These are phyloP conservation scores for Penicillium argentinense DNA, from an alignment of 495 filamentous ascomycete species.

Conservation along the genomic window DNA sequence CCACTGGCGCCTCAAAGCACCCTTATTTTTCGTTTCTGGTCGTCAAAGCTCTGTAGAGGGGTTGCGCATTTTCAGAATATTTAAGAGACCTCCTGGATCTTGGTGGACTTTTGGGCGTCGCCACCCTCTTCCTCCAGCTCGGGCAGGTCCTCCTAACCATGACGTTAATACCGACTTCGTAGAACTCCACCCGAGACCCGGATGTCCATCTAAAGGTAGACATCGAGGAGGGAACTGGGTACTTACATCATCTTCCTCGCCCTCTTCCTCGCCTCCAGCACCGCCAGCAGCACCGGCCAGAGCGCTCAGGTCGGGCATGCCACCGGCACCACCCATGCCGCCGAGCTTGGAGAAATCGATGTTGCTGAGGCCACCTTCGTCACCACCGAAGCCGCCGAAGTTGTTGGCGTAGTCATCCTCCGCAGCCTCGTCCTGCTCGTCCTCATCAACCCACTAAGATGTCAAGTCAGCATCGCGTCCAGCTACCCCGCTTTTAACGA, in stretches of 20 bases:
- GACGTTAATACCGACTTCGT: not conserved
- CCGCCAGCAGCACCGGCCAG: conserved; percentile 42
- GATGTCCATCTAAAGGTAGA: not conserved
- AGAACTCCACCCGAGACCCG: too few relatives aligned
- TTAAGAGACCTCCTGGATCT: conserved; percentile 61
- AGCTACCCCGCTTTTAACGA: not conserved
- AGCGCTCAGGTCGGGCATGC: conserved; percentile 44
- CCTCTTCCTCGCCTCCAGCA: conserved; percentile 57
- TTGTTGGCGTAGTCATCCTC: conserved; percentile 76
- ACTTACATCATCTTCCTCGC: conserved; percentile 61
- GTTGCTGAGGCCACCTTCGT: conserved; percentile 63
- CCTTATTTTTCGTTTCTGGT: conserved; percentile 30
- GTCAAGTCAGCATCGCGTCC: conserved; percentile 18
- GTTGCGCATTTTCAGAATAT: conserved; percentile 6
- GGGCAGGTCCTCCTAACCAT: conserved; percentile 61
- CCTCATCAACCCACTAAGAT: conserved; percentile 93
- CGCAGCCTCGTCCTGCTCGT: conserved; percentile 86
- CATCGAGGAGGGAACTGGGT: conserved; percentile 4
- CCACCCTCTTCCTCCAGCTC: conserved; percentile 56
- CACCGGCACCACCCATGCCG: conserved; percentile 46
- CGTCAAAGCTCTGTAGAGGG: conserved; percentile 23
- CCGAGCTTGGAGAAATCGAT: conserved; percentile 93
- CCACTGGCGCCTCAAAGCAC: conserved; percentile 16
- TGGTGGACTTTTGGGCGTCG: conserved; percentile 45
- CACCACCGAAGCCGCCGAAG: conserved; percentile 67